A percentile compares a stretch with the other conserved stretches of the same genome.
Evolutionary conservation across 495 filamentous ascomycete genomes (phyloP).

Genomic region (Aspergillus olivimuriae): DNA sequence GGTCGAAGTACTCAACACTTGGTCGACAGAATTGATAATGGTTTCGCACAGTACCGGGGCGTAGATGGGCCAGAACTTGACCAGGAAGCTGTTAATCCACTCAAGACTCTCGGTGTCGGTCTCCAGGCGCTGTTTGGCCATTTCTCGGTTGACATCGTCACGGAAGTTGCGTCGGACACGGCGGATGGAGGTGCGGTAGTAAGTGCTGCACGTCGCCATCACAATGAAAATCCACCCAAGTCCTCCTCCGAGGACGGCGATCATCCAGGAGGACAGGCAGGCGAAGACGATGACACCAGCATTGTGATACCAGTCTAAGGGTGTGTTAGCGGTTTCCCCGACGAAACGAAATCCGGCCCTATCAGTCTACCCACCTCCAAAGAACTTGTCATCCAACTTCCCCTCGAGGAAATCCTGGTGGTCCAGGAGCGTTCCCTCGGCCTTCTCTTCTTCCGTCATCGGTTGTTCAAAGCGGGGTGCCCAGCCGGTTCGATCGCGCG

Average conservation of each 20-base stretch:
- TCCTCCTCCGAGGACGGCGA: conserved; percentile 84
- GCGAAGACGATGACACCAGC: conserved; percentile 87
- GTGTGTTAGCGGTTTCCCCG: conserved; percentile 1
- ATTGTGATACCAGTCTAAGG: conserved; percentile 93
- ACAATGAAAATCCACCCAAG: conserved; percentile 88
- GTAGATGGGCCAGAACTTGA: conserved; percentile 99
- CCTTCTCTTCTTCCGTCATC: conserved; percentile 43
- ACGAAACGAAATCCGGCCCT: neutral
- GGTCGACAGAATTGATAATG: conserved; percentile 87
- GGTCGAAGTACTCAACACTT: conserved; percentile 85
- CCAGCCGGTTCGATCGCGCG: conserved; percentile 77
- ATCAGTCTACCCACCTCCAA: conserved; percentile 57
- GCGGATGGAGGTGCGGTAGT: conserved; percentile 93
- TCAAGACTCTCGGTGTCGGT: conserved; percentile 91
- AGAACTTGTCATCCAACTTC: conserved; percentile 83
- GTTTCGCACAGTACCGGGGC: conserved; percentile 87
- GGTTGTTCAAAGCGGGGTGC: conserved; percentile 71
- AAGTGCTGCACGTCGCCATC: conserved; percentile 87
- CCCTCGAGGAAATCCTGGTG: conserved; percentile 84
- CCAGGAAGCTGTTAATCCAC: conserved; percentile 98
- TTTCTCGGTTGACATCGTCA: conserved; percentile 89
- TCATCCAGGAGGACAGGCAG: conserved; percentile 81
- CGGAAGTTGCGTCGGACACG: conserved; percentile 93
- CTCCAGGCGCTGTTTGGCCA: conserved; percentile 82
- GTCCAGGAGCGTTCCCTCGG: conserved; percentile 66